A percentile compares a stretch with the other conserved stretches of the same genome.
Conservation (phyloP, 768 basidiomycete species). For the Mycena belliarum region DNA sequence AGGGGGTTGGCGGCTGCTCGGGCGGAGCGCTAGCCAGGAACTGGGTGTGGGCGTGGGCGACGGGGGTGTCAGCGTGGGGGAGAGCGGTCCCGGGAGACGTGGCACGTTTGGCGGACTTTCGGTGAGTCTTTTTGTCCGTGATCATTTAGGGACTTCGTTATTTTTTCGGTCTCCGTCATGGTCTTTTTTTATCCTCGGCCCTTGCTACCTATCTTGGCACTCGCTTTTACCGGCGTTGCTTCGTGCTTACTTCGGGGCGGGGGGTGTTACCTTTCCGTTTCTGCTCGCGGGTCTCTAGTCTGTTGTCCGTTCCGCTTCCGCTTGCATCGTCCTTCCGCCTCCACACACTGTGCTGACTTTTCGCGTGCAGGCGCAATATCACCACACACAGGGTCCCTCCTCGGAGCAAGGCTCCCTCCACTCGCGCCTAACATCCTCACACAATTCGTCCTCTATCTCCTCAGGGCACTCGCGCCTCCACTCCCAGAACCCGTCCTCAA, state of each 20-base stretch:
- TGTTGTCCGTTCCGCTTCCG: background rate
- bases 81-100: background rate
- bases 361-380: constrained; percentile 9
- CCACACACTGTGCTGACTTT: too few relatives aligned
- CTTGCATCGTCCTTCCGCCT: too few relatives aligned
- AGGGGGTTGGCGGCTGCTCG: constrained; percentile 17
- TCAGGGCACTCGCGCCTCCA: background rate
- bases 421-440: constrained; percentile 9
- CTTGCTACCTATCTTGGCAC: too few relatives aligned
- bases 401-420: constrained; percentile 23
- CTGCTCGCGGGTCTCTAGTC: too few relatives aligned
- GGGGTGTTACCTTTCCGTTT: background rate
- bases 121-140: background rate
- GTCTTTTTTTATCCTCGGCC: too few relatives aligned
- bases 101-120: background rate
- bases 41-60: constrained; percentile 7
- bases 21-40: background rate
- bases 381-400: background rate
- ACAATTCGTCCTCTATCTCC: constrained; percentile 10
- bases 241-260: background rate
- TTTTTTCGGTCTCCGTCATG: too few relatives aligned
- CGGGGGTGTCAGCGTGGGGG: too few relatives aligned
- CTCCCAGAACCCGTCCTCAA: background rate
- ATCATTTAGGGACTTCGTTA: too few relatives aligned
- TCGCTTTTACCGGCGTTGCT: too few relatives aligned